Evolutionary conservation across 2,329 filamentous ascomycete genomes (phyloP).

Genomic region (Orbilia oligospora): DNA sequence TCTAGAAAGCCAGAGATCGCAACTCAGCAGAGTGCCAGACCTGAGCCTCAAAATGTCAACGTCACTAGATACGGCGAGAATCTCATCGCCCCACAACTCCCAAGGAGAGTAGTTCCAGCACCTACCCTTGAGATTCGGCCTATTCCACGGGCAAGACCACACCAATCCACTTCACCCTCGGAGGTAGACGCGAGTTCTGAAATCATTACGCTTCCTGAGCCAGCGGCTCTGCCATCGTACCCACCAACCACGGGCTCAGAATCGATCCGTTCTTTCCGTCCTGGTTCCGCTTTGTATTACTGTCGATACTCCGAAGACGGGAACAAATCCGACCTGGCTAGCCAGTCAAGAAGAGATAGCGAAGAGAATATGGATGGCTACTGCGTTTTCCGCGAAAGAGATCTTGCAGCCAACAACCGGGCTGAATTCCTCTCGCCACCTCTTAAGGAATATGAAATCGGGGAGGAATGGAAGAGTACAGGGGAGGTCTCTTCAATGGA

Average conservation of each 20-base stretch:
- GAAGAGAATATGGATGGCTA: not conserved
- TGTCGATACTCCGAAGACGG: conserved; percentile 38
- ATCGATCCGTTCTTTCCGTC: not conserved
- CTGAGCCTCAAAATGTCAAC: not conserved
- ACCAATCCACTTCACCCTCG: too few relatives aligned
- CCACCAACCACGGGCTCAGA: not conserved
- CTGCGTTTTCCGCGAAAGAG: conserved; percentile 35
- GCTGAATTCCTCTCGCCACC: not conserved
- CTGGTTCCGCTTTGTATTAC: conserved; percentile 28
- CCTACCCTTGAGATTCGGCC: too few relatives aligned
- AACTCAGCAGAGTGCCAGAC: conserved; percentile 6
- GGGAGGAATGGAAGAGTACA: not conserved
- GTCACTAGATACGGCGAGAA: not conserved
- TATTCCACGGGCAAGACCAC: too few relatives aligned
- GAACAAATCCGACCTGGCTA: not conserved
- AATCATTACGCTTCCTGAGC: too few relatives aligned
- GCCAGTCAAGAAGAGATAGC: not conserved
- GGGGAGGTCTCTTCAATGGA: conserved; percentile 16
- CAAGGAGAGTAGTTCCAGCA: not conserved
- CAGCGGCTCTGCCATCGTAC: not conserved
- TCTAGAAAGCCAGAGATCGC: not conserved
- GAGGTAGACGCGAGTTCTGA: too few relatives aligned
- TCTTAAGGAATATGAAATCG: not conserved
- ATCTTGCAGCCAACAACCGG: not conserved
- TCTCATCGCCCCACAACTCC: not conserved